Base-by-base conservation (phyloP, 768 basidiomycete species). In the Lentinula raphanica region DNA sequence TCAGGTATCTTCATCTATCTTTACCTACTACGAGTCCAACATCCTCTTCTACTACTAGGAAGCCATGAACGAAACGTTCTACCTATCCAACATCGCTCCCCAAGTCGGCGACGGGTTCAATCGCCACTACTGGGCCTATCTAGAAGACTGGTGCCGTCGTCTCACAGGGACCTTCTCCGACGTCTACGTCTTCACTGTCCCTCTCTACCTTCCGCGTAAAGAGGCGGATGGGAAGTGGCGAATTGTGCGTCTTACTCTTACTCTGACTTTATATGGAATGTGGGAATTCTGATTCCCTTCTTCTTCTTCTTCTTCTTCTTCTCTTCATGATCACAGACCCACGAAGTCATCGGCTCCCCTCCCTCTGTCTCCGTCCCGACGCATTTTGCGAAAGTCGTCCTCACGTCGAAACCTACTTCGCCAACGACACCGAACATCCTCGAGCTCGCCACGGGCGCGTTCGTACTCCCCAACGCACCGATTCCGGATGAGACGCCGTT, bases 61-160 rank as follows among this genome's bases (percentile, higher is more conserved):
- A 56, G 96, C 96, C 9, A 98, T 98, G 96, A 72, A 98, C 68
- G 94, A 99, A 73, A 99, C 96, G 0, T 99, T 99, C 71, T 74
- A 92, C 35, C 73, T 99, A 45, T 87, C 92, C 0, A 99, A 99
- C 66, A 97, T 99, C 54, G 96, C 97, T 4, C 97, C 97, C 42
- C 97, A 99, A 79, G 94, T 99, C 25, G 97, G 97, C 1, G 92
- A 84, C 39, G 97, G 96, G 0, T 99, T 98, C 78, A 99, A 98
- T 68, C 80, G 97, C 56, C 94, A 98, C 68, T 94, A 98, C 68
- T 98, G 95, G 95, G 95, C 94, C 9, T 97, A 95, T 69, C 72
- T 96, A 15, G 93, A 97, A 71, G 88, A 97, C 64, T 99, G 95
- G 88, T 98, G 95, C 70, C 81, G 97, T 40, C 81, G 86, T 9